phyloP scores from a whole-genome alignment of 163 green algal species.

The Scenedesmus sp. region DNA sequence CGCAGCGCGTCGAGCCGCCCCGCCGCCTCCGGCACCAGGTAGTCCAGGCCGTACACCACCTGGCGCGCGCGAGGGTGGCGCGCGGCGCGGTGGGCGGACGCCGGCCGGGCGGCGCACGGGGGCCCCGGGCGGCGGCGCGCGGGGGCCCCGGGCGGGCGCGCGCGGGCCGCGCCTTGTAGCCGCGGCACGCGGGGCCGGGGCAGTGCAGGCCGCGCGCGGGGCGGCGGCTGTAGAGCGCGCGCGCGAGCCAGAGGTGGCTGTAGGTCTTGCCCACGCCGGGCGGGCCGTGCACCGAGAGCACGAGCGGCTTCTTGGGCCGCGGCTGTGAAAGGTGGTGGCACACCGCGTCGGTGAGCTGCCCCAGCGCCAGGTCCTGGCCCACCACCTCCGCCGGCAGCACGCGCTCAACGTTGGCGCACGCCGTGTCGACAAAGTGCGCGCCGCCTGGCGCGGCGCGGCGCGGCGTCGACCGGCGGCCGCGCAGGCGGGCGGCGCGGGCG shows the following conservation, averaged over 20 bases:
- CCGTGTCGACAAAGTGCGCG: conserved; percentile 59
- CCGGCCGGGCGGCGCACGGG: too few species aligned
- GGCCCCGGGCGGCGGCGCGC: too few species aligned
- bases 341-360: conserved; percentile 72
- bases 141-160: not conserved
- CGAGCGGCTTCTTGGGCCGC: conserved; percentile 70
- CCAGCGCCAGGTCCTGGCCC: conserved; percentile 80
- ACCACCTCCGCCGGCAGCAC: conserved; percentile 67
- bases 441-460: conserved; percentile 55
- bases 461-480: not conserved
- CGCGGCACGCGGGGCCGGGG: conserved; percentile 79
- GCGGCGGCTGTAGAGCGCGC: conserved; percentile 79
- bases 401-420: conserved; percentile 71
- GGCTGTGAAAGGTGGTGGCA: conserved; percentile 78
- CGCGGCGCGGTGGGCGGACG: too few species aligned
- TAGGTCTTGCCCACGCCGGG: conserved; percentile 93
- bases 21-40: conserved; percentile 59
- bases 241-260: conserved; percentile 78
- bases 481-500: not conserved
- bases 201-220: conserved; percentile 60
- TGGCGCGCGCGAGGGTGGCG: too few species aligned
- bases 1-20: conserved; percentile 67
- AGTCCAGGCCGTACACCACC: conserved; percentile 91
- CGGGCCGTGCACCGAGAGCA: conserved; percentile 88
- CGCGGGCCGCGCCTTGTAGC: conserved; percentile 72